Evolutionary conservation across 2,329 filamentous ascomycete species (phyloP).

Genomic region (Elsinoe australis): DNA sequence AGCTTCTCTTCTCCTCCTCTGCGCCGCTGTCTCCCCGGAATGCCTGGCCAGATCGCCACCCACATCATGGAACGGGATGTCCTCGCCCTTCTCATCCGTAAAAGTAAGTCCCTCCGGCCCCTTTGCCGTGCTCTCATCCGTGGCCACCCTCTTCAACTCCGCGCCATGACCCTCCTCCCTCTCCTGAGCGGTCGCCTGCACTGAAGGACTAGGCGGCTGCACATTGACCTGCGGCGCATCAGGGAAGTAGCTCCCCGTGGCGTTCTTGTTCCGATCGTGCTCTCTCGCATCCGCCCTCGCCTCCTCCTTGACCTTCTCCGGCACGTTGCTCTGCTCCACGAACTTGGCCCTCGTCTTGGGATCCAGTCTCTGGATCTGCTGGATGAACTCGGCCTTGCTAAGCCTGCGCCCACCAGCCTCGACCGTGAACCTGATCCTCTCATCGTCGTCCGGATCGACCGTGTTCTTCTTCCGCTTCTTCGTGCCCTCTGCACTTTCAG

Average conservation of each 20-base stretch:
- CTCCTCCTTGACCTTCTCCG: constrained; percentile 42
- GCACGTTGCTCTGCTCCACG: constrained; percentile 41
- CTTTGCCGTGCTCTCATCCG: constrained; percentile 16
- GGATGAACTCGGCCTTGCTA: constrained; percentile 73
- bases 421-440: constrained; percentile 68
- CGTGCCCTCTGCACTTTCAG: constrained; percentile 21
- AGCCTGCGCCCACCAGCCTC: constrained; percentile 64
- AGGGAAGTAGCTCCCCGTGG: background rate
- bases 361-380: constrained; percentile 65
- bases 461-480: constrained; percentile 20
- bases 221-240: constrained; percentile 3
- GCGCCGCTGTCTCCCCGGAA: constrained; percentile 31
- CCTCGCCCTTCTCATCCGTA: constrained; percentile 39
- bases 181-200: constrained; percentile 18
- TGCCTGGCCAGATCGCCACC: constrained; percentile 24
- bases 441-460: constrained; percentile 55
- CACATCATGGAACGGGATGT: constrained; percentile 44
- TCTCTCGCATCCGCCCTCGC: constrained; percentile 35
- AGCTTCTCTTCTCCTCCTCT: constrained; percentile 38
- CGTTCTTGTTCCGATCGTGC: constrained; percentile 19
- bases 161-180: constrained; percentile 5
- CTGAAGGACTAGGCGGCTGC: constrained; percentile 19
- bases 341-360: constrained; percentile 51
- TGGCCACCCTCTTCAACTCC: constrained; percentile 18
- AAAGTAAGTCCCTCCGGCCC: constrained; percentile 34